Evolutionary conservation across 2,329 filamentous ascomycete genomes (phyloP), one percentile per base, ranked within the genome.

Genomic region (Decorospora gaudefroyi): DNA sequence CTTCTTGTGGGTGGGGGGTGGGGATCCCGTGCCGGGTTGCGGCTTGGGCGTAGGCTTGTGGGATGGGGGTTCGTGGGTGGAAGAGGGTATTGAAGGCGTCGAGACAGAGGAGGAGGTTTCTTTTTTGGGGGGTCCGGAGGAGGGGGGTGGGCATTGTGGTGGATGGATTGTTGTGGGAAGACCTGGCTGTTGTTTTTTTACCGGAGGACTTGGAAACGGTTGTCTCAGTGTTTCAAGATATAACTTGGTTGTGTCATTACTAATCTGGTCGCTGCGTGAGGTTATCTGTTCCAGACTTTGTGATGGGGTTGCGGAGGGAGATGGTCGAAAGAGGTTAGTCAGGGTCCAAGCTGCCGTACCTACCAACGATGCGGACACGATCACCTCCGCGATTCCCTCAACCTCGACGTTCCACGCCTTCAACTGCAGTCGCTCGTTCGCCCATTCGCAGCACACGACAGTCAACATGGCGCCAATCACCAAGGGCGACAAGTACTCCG

Each of bases 401-500:
- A 51, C 34, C 45, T 37, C 43, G 29, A 46, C 36, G 38, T 27
- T 28, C 31, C 37, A 45, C 43, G 53, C 47, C 26, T 42, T 46
- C 54, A 55, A 52, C 53, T 53, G 46, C 53, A 61, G 61, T 64
- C 64, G 46, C 62, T 68, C 64, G 19, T 65, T 67, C 45, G 29
- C 46, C 46, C 38, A 45, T 55, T 36, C 40, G 37, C 42, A 55
- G 43, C 46, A 42, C 46, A 43, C 37, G 51, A 26, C 42, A 39
- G 34, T 36, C 49, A 59, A 53, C 11, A 69, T 69, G 65, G 56
- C 63, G 27, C 59, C 59, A 10, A 59, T 51, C 42, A 63, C 70
- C 34, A 58, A 71, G 34, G 76, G 78, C 57, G 79, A 93, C 80
- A 95, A 92, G 76, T 99, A 96, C 81, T 96, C 92, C 59, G 86